Evolutionary conservation across 1,284 basidiomycete genomes (phyloP), one percentile per base, ranked within the genome.

Genomic region (Ustilago shanxiensis): DNA sequence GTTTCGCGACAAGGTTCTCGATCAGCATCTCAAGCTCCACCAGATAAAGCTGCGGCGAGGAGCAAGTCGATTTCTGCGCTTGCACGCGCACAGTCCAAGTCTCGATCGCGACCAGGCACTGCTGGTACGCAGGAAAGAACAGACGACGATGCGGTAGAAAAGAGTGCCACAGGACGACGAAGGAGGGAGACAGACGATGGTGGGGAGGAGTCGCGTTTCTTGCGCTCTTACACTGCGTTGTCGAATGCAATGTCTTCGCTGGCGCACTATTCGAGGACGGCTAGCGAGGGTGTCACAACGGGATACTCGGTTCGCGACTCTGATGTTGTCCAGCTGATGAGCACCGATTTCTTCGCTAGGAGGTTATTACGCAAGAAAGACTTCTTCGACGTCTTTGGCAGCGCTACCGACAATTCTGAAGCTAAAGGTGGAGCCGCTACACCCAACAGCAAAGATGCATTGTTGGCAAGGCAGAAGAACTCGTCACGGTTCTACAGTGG

Each of bases 251-350:
- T 84, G 65, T 65, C 73, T 18, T 73, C 73, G 18, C 59, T 83
- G 8, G 67, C 74, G 22, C 66, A 68, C 54, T 72, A 71, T 26
- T 72, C 74, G 26, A 41, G 66, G 35, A 72, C 47, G 18, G 66
- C 73, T 6, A 66, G 64, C 37, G 59, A 72, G 35, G 75, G 62
- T 44, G 60, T 62, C 1, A 47, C 66, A 3, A 68, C 69, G 0
- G 79, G 75, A 31, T 63, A 77, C 37, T 71, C 75, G 20, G 65
- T 80, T 9, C 66, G 76, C 39, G 82, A 82, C 29, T 77, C 73
- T 18, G 82, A 83, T 45, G 74, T 83, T 18, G 72, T 83, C 11
- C 80, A 80, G 64, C 63, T 83, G 53, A 76, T 80, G 77, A 79
- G 79, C 57, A 68, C 63, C 35, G 80, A 81, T 56, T 77, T 81